Percentiles rank a stretch among this genome's conserved stretches.
Conservation (phyloP, 2,329 filamentous ascomycete genomes). For the Beauveria sp. region DNA sequence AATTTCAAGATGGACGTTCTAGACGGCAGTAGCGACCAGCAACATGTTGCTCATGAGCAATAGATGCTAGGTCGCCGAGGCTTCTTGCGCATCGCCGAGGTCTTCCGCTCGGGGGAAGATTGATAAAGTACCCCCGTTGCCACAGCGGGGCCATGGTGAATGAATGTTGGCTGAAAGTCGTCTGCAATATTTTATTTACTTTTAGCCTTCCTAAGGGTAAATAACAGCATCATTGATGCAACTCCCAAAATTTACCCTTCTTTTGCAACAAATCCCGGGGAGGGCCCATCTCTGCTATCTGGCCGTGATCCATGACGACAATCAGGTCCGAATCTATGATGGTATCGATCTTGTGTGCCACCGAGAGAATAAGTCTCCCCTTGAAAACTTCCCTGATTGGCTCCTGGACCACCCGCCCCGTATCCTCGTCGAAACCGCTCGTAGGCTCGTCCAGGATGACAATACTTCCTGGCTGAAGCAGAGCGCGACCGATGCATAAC, state of each 20-base stretch:
- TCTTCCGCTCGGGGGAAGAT: too few relatives aligned
- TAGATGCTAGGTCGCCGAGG: too few relatives aligned
- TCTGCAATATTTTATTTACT: too few relatives aligned
- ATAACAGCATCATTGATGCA: neutral
- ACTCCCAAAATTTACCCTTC: neutral
- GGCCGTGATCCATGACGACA: slow-evolving; percentile 14
- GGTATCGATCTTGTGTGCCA: slow-evolving; percentile 29
- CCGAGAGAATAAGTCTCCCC: slow-evolving; percentile 40
- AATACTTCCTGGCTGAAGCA: neutral
- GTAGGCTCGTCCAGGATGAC: slow-evolving; percentile 5
- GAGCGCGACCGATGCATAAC: slow-evolving; percentile 1
- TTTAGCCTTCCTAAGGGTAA: too few relatives aligned
- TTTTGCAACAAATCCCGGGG: slow-evolving; percentile 4
- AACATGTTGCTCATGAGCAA: too few relatives aligned
- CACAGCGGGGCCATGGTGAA: too few relatives aligned
- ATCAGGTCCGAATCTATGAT: slow-evolving; percentile 29
- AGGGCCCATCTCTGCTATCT: slow-evolving; percentile 12
- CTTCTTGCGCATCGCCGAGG: too few relatives aligned
- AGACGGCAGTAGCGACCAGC: too few relatives aligned
- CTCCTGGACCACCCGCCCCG: slow-evolving; percentile 19
- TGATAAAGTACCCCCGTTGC: too few relatives aligned
- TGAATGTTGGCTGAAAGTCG: too few relatives aligned
- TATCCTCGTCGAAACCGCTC: slow-evolving; percentile 11
- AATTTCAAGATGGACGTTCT: too few relatives aligned
- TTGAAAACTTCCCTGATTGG: slow-evolving; percentile 28